Percentiles rank a stretch among this genome's conserved stretches.
Evolutionary conservation across 352 stramenopile genomes (phyloP).

Genomic region (Discostella stelligera): DNA sequence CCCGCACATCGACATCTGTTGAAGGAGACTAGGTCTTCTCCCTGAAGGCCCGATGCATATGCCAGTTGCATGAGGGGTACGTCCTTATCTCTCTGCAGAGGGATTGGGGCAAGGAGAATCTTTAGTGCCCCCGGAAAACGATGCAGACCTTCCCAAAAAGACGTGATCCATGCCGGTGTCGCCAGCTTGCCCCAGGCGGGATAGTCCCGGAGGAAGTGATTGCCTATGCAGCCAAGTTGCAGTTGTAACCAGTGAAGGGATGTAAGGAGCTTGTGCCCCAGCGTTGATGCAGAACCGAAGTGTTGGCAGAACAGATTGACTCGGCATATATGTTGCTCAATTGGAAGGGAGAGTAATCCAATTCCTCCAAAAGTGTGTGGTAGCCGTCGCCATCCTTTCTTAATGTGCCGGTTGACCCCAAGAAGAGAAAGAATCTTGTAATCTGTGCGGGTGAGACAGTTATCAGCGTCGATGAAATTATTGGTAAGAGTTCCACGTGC

Average conservation of each 20-base stretch:
- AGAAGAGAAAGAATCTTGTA: constrained; percentile 3
- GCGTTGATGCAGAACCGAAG: background rate
- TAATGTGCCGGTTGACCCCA: constrained; percentile 4
- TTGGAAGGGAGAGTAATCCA: constrained; percentile 4
- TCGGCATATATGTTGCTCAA: background rate
- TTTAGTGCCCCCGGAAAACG: background rate
- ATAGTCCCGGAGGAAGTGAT: no score
- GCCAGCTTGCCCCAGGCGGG: background rate
- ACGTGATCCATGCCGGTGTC: background rate
- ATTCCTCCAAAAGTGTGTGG: constrained; percentile 5
- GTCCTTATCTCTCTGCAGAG: background rate
- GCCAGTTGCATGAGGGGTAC: background rate
- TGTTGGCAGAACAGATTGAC: constrained; percentile 18
- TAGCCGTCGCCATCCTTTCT: constrained; percentile 6
- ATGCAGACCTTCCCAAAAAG: constrained; percentile 18
- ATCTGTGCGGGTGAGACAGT: background rate
- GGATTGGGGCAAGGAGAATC: background rate
- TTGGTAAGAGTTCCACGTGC: background rate
- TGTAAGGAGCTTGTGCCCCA: background rate
- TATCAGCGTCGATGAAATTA: background rate
- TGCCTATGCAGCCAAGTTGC: background rate
- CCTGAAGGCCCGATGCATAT: background rate
- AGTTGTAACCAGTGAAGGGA: constrained; percentile 9
- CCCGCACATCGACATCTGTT: background rate
- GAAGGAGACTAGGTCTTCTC: background rate